Conservation (phyloP, 306 rosid species). For the Echinosophora koreensis region DNA sequence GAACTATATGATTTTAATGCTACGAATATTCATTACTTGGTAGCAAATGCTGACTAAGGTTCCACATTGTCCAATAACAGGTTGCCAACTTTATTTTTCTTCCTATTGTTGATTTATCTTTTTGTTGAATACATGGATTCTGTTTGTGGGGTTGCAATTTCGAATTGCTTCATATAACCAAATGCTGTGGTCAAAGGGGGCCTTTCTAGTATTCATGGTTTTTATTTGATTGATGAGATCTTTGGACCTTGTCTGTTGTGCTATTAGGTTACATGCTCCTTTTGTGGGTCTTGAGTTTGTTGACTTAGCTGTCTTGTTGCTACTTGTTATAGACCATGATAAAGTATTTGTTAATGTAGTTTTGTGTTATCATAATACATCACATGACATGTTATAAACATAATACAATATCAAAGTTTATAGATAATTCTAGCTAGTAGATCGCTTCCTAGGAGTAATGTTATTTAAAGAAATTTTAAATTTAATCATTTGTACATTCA, state of each 20-base stretch:
- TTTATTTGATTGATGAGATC: conserved; percentile 60
- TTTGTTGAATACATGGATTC: conserved; percentile 43
- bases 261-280: conserved; percentile 63
- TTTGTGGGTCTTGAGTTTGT: conserved; percentile 69
- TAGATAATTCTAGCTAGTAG: conserved; percentile 6
- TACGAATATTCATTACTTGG: conserved; percentile 59
- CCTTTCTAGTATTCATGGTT: conserved; percentile 64
- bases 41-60: conserved; percentile 48
- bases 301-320: conserved; percentile 46
- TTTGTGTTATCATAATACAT: not conserved
- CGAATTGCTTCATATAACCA: conserved; percentile 51
- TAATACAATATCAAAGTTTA: conserved; percentile 24
- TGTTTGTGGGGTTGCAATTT: conserved; percentile 47
- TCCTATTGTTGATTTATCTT: conserved; percentile 27
- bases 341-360: conserved; percentile 41
- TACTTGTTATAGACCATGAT: conserved; percentile 40
- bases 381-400: conserved; percentile 20
- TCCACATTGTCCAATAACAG: conserved; percentile 58
- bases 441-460: conserved; percentile 15
- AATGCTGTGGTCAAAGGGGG: conserved; percentile 72
- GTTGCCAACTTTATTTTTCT: conserved; percentile 38
- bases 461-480: not conserved
- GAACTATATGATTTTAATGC: conserved; percentile 44
- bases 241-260: conserved; percentile 59
- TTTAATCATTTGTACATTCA: not conserved